Base-by-base conservation (phyloP, 2,329 filamentous ascomycete genomes). In the Chrysosphaeria jannelii region DNA sequence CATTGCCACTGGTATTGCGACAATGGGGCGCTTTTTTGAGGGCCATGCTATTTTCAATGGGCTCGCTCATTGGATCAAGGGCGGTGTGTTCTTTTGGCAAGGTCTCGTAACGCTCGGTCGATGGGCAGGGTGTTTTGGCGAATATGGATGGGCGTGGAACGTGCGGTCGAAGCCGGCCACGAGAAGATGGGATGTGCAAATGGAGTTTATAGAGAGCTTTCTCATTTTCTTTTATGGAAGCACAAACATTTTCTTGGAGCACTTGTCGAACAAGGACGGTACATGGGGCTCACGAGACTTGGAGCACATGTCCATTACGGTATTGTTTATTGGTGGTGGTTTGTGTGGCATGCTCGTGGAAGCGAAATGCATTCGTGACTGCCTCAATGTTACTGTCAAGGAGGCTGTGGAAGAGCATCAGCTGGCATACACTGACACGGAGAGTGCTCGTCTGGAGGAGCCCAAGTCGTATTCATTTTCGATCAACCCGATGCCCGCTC, bases 131-230 rank as follows among this genome's bases (percentile, higher is more conserved):
- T 72, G 71, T 40, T 93, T 89, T 40, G 66, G 71, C 27, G 74
- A 90, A 29, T 57, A 81, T 27, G 81, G 81, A 32, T 93, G 81
- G 81, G 75, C 78, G 0, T 91, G 81, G 81, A 93, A 93, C 36
- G 44, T 79, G 28, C 70, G 71, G 28, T 76, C 76, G 10, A 51
- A 42, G 29, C 36, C 35, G 10, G 29, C 33, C 8, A 53, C 62
- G 10, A 53, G 58, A 31, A 59, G 52, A 37, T 69, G 68, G 57
- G 61, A 61, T 23, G 72, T 71, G 1, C 72, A 72, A 0, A 76
- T 74, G 13, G 81, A 93, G 45, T 90, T 89, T 35, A 61, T 69
- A 23, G 81, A 93, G 43, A 88, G 75, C 16, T 66, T 69, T 27
- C 59, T 90, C 32, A 91, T 93, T 31, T 89, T 78, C 47, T 50